Evolutionary conservation across 306 rosid genomes (phyloP).

Genomic region (Chamaecrista fasciculata): DNA sequence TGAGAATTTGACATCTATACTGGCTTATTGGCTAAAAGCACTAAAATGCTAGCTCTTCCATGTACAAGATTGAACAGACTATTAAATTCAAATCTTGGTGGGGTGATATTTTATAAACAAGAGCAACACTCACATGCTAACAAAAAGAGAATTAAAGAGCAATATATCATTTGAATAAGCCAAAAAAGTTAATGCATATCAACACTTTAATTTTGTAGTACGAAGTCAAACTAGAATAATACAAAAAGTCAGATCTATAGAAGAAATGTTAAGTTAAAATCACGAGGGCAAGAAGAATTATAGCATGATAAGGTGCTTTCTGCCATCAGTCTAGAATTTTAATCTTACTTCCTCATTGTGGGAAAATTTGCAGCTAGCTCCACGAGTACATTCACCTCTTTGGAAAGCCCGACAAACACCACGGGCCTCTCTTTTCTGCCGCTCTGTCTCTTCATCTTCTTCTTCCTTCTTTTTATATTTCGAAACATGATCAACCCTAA

Average conservation of each 20-base stretch:
- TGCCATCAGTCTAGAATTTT: background rate
- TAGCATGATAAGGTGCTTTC: background rate
- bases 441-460: constrained; percentile 84
- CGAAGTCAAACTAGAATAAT: background rate
- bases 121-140: background rate
- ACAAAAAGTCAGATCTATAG: background rate
- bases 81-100: background rate
- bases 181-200: constrained; percentile 2
- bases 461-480: constrained; percentile 91
- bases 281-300: background rate
- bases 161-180: background rate
- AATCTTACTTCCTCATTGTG: constrained; percentile 76
- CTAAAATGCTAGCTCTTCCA: background rate
- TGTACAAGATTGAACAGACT: background rate
- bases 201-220: background rate
- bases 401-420: constrained; percentile 97
- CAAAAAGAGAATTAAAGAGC: background rate
- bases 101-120: background rate
- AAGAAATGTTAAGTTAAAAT: background rate
- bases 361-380: constrained; percentile 85
- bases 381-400: constrained; percentile 90
- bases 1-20: constrained; percentile 5
- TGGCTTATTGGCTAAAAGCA: background rate
- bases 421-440: constrained; percentile 78
- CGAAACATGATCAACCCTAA: constrained; percentile 85